Conservation (phyloP, 108 stramenopile species). For the Chaetoceros tenuissimus region DNA sequence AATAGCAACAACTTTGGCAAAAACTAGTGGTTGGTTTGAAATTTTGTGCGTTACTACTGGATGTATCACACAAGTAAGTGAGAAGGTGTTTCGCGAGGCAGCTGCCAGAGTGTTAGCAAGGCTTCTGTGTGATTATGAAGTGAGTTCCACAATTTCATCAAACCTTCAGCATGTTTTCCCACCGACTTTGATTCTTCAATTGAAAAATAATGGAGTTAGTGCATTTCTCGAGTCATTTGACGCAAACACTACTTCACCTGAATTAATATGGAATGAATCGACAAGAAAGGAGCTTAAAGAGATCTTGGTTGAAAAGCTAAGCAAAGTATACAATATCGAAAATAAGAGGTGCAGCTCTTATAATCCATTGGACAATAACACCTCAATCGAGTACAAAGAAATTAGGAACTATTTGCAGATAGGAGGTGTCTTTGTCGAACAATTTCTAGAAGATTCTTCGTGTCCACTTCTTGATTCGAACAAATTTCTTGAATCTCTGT, state of each 20-base stretch:
- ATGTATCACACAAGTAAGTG: conserved; percentile 36
- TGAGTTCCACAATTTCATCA: conserved; percentile 17
- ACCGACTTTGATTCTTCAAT: conserved; percentile 17
- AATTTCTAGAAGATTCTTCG: conserved; percentile 78
- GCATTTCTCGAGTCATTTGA: conserved; percentile 53
- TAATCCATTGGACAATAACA: conserved; percentile 34
- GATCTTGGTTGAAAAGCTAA: conserved; percentile 28
- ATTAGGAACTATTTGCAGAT: no score
- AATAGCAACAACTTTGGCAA: conserved; percentile 34
- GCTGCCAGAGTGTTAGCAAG: conserved; percentile 49
- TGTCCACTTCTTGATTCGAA: conserved; percentile 67
- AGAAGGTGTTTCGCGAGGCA: conserved; percentile 38
- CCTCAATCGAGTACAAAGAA: conserved; percentile 51
- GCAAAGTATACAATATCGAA: conserved; percentile 19
- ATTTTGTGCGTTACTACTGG: conserved; percentile 54
- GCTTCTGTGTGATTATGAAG: conserved; percentile 53
- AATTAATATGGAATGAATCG: conserved; percentile 66
- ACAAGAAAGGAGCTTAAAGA: conserved; percentile 56
- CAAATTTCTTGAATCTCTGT: conserved; percentile 45
- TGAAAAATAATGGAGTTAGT: conserved; percentile 54
- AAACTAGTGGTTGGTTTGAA: conserved; percentile 51
- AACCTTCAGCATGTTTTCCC: conserved; percentile 39
- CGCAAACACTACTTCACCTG: conserved; percentile 59
- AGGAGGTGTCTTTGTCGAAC: conserved; percentile 65
- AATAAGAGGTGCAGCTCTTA: conserved; percentile 18